Conservation (phyloP, 306 rosid species). For the Comarum palustre region DNA sequence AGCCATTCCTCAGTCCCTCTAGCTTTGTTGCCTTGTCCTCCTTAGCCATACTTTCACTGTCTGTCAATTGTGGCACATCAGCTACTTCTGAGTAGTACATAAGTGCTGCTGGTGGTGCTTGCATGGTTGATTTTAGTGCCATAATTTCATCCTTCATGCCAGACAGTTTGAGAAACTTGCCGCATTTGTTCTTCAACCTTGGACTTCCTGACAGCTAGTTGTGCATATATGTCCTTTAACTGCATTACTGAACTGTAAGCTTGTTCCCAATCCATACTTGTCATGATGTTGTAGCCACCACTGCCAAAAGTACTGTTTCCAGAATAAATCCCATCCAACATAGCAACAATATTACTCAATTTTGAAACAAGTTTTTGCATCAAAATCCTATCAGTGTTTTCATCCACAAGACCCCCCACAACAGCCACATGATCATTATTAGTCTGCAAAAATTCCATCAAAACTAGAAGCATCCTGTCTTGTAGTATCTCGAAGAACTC, state of each 20-base stretch:
- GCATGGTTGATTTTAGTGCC: conserved; percentile 35
- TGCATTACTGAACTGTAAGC: conserved; percentile 30
- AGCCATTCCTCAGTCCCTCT: conserved; percentile 75
- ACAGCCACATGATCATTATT: no score
- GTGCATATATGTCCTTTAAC: conserved; percentile 48
- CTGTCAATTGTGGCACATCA: conserved; percentile 25
- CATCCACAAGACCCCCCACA: no score
- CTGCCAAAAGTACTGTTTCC: no score
- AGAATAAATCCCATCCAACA: no score
- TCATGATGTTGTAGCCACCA: no score
- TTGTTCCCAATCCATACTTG: conserved; percentile 36
- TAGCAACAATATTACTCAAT: no score
- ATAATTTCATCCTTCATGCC: conserved; percentile 55
- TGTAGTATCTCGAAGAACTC: no score
- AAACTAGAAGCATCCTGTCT: no score
- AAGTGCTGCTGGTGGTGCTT: conserved; percentile 26
- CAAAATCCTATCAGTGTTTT: no score
- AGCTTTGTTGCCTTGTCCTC: conserved; percentile 65
- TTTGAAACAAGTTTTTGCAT: no score
- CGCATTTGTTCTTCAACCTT: conserved; percentile 55
- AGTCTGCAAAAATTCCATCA: no score
- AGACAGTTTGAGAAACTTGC: conserved; percentile 44
- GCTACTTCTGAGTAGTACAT: conserved; percentile 41
- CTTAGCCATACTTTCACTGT: conserved; percentile 30
- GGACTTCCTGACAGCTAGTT: conserved; percentile 41